A percentile compares a stretch with the other conserved stretches of the same genome.
phyloP scores from a whole-genome alignment of 148 eudicot species.

The Camellia sinensis region DNA sequence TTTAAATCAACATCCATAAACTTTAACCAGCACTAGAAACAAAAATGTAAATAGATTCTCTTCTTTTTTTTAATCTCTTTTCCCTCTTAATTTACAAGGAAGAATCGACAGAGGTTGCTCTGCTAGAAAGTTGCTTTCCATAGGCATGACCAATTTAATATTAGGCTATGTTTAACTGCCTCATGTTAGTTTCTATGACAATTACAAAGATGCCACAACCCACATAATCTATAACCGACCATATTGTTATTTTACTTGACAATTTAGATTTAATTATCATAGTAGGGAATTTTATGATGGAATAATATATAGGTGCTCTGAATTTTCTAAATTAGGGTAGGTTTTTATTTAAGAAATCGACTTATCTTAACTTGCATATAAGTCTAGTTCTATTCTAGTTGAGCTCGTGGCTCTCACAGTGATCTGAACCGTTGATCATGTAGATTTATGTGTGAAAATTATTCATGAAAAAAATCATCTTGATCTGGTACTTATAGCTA shows the following conservation, averaged over 20 bases:
- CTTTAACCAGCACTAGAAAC: constrained; percentile 3
- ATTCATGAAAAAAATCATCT: too few species aligned
- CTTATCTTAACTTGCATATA: too few species aligned
- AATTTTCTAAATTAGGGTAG: too few species aligned
- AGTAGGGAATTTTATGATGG: background rate
- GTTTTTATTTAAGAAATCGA: too few species aligned
- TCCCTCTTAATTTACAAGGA: constrained; percentile 1
- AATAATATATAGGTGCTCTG: background rate
- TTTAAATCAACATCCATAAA: background rate
- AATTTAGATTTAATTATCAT: background rate
- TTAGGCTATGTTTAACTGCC: background rate
- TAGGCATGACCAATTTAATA: constrained; percentile 10
- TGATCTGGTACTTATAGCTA: too few species aligned
- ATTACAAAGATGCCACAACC: background rate
- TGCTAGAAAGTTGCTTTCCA: constrained; percentile 9
- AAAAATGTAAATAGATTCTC: constrained; percentile 2
- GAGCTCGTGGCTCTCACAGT: too few species aligned
- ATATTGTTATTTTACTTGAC: background rate
- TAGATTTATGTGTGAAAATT: too few species aligned
- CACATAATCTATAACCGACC: background rate
- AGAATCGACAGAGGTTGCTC: constrained; percentile 6
- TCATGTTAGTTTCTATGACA: background rate
- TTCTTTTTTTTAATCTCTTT: background rate
- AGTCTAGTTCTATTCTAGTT: too few species aligned
- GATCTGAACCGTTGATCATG: too few species aligned